Evolutionary conservation across 441 rosid genomes (phyloP).

Genomic region (Syzygium syzygioides): DNA sequence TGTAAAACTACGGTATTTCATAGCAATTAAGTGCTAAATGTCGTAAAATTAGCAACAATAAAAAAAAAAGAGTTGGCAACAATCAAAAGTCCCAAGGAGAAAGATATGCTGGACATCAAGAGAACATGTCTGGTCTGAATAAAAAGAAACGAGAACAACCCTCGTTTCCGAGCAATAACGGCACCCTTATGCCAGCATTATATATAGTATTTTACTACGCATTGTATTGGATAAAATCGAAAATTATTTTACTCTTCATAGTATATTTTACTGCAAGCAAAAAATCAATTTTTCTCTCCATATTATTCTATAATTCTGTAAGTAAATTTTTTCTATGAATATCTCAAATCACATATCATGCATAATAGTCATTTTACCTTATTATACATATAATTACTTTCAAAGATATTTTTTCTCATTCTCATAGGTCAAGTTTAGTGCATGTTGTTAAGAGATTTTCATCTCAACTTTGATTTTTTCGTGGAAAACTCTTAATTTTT

Average conservation of each 20-base stretch:
- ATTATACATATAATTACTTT: not conserved
- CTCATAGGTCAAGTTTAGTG: not conserved
- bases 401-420: not conserved
- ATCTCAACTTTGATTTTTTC: not conserved
- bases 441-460: not conserved
- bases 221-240: not conserved
- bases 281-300: not conserved
- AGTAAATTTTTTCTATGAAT: not conserved
- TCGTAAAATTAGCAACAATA: not conserved
- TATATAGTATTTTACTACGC: not conserved
- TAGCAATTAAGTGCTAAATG: not conserved
- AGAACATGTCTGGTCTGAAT: not conserved
- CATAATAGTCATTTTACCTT: not conserved
- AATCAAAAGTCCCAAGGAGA: not conserved
- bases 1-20: not conserved
- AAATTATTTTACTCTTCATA: no score
- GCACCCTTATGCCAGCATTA: not conserved
- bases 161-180: not conserved
- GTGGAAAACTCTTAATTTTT: not conserved
- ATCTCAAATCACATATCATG: not conserved
- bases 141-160: not conserved
- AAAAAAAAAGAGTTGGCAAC: not conserved
- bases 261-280: not conserved
- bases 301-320: not conserved
- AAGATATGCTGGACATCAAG: not conserved